phyloP scores from a whole-genome alignment of 495 filamentous ascomycete species.

The Letharia columbiana region DNA sequence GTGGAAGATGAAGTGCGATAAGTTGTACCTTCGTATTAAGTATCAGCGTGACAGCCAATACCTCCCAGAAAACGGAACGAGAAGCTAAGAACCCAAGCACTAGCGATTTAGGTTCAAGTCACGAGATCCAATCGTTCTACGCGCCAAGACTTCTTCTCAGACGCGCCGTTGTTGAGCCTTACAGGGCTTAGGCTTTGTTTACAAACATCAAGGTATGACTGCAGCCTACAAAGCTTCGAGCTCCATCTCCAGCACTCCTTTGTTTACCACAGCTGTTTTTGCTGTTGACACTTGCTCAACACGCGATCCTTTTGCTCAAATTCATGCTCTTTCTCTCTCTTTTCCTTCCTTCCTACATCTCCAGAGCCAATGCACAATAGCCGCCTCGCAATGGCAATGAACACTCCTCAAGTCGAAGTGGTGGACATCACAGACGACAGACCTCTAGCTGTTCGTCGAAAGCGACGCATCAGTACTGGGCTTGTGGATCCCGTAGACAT shows the following conservation, averaged over 20 bases:
- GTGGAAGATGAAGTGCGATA: background rate
- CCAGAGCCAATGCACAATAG: constrained; percentile 7
- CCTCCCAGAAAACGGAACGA: background rate
- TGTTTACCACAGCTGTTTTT: constrained; percentile 14
- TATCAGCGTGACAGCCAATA: background rate
- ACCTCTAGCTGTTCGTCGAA: constrained; percentile 28
- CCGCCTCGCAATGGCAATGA: constrained; percentile 18
- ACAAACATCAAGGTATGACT: constrained; percentile 17
- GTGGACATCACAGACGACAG: constrained; percentile 19
- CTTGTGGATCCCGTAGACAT: constrained; percentile 4
- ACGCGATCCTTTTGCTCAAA: background rate
- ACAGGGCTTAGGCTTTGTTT: constrained; percentile 20
- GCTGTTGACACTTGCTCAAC: constrained; percentile 3
- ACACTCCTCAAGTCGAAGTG: constrained; percentile 3
- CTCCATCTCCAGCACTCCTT: constrained; percentile 9
- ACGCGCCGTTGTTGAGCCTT: constrained; percentile 16
- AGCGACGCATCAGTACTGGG: constrained; percentile 26
- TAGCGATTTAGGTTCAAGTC: constrained; percentile 1
- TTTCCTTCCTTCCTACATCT: constrained; percentile 6
- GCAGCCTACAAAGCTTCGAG: constrained; percentile 12
- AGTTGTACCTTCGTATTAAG: no score
- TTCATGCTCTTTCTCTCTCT: background rate
- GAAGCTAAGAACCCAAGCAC: background rate
- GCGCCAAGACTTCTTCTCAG: constrained; percentile 8
- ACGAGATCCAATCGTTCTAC: constrained; percentile 10